Evolutionary conservation across 768 basidiomycete genomes (phyloP), one percentile per base, ranked within the genome.

Genomic region (Serendipita sp.): DNA sequence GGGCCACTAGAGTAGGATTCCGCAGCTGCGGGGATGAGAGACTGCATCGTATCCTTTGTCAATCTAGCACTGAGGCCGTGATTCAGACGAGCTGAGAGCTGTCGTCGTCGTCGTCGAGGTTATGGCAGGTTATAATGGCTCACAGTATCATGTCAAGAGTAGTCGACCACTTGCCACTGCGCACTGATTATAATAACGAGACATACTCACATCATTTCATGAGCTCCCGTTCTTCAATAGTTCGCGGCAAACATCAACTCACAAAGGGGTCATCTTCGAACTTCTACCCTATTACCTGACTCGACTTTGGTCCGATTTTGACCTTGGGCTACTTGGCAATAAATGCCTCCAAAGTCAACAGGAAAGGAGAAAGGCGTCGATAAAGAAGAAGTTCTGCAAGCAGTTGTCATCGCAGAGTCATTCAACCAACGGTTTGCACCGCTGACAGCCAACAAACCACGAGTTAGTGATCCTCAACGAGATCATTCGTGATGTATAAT

Each of bases 381-480:
- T 62, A 73, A 76, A 37, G 89, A 93, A 63, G 88, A 96, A 62
- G 84, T 90, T 18, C 78, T 98, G 0, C 94, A 98, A 71, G 95
- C 95, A 16, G 89, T 98, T 65, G 85, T 99, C 48, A 85, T 99
- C 46, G 92, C 95, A 10, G 95, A 99, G 73, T 93, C 91, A 68
- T 96, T 94, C 78, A 94, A 96, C 78, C 88, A 86, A 70, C 83
- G 92, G 64, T 95, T 97, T 72, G 81, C 87, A 65, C 94, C 93
- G 18, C 80, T 96, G n/a, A 94, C 92, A 45, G 80, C 82, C 41
- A 83, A 84, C 72, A 88, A 85, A 75, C 94, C 94, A 67, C 82
- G 94, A 74, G 92, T 91, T 73, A 74, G 85, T 74, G 35, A 38
- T 13, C 38, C 7, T 13, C 5, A 41, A 13, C 38, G 13, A 41